phyloP scores from a whole-genome alignment of 345 rosid genomes.

The Syzygium aqueum region DNA sequence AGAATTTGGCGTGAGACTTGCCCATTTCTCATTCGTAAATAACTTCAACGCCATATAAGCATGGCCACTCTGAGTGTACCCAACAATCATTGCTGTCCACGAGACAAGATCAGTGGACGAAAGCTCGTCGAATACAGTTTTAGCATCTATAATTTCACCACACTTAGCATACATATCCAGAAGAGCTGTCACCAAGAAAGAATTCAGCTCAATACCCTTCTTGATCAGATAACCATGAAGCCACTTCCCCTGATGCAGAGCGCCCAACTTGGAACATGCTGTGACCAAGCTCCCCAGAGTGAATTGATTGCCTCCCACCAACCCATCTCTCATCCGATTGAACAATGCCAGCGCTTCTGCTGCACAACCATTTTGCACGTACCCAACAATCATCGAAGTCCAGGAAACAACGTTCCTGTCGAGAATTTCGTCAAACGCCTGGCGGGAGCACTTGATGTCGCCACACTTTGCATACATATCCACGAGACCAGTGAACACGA shows the following conservation, averaged over 20 bases:
- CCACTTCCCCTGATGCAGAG: constrained; percentile 71
- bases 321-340: constrained; percentile 55
- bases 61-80: constrained; percentile 52
- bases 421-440: constrained; percentile 35
- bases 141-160: constrained; percentile 47
- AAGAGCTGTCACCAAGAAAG: constrained; percentile 53
- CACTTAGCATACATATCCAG: constrained; percentile 81
- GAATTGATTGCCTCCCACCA: constrained; percentile 37
- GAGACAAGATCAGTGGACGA: constrained; percentile 41
- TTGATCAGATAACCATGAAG: constrained; percentile 67
- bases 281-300: constrained; percentile 58
- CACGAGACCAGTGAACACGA: constrained; percentile 58
- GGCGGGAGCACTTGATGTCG: constrained; percentile 24
- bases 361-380: constrained; percentile 46
- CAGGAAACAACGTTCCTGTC: constrained; percentile 60
- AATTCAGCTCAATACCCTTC: constrained; percentile 42
- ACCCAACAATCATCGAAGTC: constrained; percentile 88
- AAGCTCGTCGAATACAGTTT: constrained; percentile 37
- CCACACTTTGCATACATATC: constrained; percentile 83
- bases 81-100: constrained; percentile 96
- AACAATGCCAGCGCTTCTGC: constrained; percentile 48
- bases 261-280: constrained; percentile 63
- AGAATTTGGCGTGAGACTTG: constrained; percentile 44
- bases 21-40: constrained; percentile 44
- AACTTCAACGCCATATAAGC: constrained; percentile 46